Percentiles rank a stretch among this genome's conserved stretches.
phyloP scores from a whole-genome alignment of 2,329 filamentous ascomycete species.

The Calonectria pauciramosa region DNA sequence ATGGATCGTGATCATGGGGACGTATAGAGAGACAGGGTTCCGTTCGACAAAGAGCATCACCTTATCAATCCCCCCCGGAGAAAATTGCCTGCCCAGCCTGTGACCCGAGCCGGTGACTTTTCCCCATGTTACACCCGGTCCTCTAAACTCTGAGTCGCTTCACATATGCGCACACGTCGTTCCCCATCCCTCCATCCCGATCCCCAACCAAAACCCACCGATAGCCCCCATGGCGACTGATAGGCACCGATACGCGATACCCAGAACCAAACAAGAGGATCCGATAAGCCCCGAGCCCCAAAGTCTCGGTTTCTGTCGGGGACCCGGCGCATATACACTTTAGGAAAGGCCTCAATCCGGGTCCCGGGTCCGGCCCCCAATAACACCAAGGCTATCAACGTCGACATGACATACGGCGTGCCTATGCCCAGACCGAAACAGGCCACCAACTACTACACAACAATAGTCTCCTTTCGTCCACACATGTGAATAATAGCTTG shows the following conservation, averaged over 20 bases:
- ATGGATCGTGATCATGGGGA: slow-evolving; percentile 20
- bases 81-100: slow-evolving; percentile 8
- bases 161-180: not conserved
- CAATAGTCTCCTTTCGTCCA: slow-evolving; percentile 9
- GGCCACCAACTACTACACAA: not conserved
- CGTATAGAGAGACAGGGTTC: not conserved
- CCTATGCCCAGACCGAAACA: not conserved
- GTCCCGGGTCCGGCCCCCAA: not conserved
- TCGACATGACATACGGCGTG: not conserved
- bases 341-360: slow-evolving; percentile 14
- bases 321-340: slow-evolving; percentile 20
- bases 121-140: not conserved
- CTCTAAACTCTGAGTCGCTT: not conserved
- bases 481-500: not conserved
- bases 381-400: not conserved
- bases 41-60: not conserved
- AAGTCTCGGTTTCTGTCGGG: slow-evolving; percentile 25
- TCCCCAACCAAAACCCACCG: not conserved
- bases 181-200: not conserved
- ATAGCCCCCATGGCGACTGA: not conserved
- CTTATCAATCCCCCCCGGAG: slow-evolving; percentile 1
- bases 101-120: slow-evolving; percentile 8
- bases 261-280: not conserved
- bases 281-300: slow-evolving; percentile 32
- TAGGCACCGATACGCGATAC: not conserved